phyloP scores from a whole-genome alignment of 2,329 filamentous ascomycete genomes.

The Trichoderma citrinoviride region DNA sequence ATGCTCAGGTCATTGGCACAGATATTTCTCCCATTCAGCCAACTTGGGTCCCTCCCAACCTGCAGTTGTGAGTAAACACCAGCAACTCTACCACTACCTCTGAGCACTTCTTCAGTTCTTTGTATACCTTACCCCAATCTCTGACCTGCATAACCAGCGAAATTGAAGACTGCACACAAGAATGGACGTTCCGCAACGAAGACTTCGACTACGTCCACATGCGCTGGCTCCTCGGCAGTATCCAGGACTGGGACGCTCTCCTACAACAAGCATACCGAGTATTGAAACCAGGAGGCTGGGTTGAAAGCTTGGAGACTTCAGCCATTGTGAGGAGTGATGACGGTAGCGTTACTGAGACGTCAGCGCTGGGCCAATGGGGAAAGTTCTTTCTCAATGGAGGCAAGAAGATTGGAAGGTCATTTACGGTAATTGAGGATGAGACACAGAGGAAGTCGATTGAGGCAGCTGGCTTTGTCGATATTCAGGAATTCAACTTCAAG shows the following conservation, averaged over 20 bases:
- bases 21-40: slow-evolving; percentile 59
- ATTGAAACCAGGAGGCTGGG: slow-evolving; percentile 54
- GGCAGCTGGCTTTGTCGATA: slow-evolving; percentile 30
- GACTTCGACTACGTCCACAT: slow-evolving; percentile 61
- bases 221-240: slow-evolving; percentile 54
- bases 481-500: slow-evolving; percentile 29
- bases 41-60: slow-evolving; percentile 41
- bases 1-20: slow-evolving; percentile 47
- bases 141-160: slow-evolving; percentile 19
- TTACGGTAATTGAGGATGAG: slow-evolving; percentile 29
- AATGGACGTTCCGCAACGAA: slow-evolving; percentile 31
- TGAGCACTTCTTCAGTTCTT: not conserved
- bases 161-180: slow-evolving; percentile 35
- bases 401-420: slow-evolving; percentile 33
- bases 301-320: slow-evolving; percentile 36
- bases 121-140: slow-evolving; percentile 31
- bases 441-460: slow-evolving; percentile 26
- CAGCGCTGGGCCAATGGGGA: slow-evolving; percentile 30
- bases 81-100: not conserved
- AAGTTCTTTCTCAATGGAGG: slow-evolving; percentile 31
- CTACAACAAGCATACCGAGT: slow-evolving; percentile 51
- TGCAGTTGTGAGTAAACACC: slow-evolving; percentile 14
- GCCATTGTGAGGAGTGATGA: slow-evolving; percentile 32
- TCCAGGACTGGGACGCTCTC: slow-evolving; percentile 54
- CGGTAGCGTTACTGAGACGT: slow-evolving; percentile 30